Evolutionary conservation across 148 eudicot species (phyloP), one percentile per base, ranked within the genome.

Genomic region (Cornus kousa): DNA sequence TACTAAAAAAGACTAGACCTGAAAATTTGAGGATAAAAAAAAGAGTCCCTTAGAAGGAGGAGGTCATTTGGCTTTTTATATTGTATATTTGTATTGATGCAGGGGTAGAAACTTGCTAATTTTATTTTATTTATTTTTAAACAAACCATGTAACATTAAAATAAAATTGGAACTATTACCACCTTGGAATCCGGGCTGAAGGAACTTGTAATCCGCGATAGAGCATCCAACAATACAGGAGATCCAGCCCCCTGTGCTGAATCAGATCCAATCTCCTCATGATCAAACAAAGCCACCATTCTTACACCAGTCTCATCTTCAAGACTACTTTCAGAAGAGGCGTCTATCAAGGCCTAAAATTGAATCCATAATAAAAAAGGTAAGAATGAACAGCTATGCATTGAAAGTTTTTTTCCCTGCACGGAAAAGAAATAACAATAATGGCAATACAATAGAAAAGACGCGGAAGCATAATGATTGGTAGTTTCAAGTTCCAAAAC

Each of bases 161-260:
- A 72, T 43, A 9, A 22, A 14, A 70, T 11, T 16, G 14, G 37
- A 60, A 68, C 4, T 62, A 19, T 11, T 53, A 67, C 59, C 85
- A 89, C 93, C 93, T 93, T 86, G 33, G 87, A 69, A 82, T 90
- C 81, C 39, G 94, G 86, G 79, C 81, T 68, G 79, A 96, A 93
- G 79, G 87, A 84, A 85, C 78, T 80, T 59, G 98, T 94, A 74
- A 96, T 86, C 67, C 99, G 92, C 31, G 98, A 91, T 74, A 96
- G 82, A 81, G 99, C 94, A 78, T 96, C 99, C 60, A 92, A 82
- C 92, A 91, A 83, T 76, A 88, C 98, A 64, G 99, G 99, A 81
- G 99, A 96, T 37, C 99, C 99, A 78, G 99, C 99, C 84, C 99
- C 99, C 83, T 96, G 99, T 35, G 99, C 99, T 75, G 99, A 96